Base-by-base conservation (phyloP, 345 rosid species). In the Populus euphratica region DNA sequence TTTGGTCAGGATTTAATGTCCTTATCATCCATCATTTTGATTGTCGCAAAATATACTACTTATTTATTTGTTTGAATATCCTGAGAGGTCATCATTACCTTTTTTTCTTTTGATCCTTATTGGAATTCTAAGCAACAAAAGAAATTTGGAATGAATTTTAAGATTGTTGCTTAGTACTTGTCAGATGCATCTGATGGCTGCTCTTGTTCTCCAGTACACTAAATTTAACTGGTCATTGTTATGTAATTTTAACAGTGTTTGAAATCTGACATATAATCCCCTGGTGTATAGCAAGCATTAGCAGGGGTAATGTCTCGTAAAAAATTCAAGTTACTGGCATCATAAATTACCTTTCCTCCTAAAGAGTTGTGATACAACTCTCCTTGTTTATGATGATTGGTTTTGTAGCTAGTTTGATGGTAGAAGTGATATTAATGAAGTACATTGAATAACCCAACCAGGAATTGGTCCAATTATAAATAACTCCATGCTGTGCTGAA, bases 1-100 rank as follows among this genome's bases (percentile, higher is more conserved):
- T 76, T 52, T 23, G 13, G 38, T 61, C 64, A 61, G 20, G 72
- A 44, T 25, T 27, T 80, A 76, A 74, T 68, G 31, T 20, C 71
- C 47, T 66, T 65, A 70, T 69, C 17, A 23, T 35, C 44, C 5
- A 21, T 3, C 44, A 67, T 33, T 31, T 18, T 67, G 21, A 67
- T 35, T 67, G 70, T 3, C 10, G 25, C 49, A 61, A 65, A 70
- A 25, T 80, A 27, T 35, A 33, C 27, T 68, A 17, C 10, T 17
- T 10, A 18, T 35, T 75, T 39, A 38, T 23, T 13, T 25, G 12
- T 59, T 72, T 79, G 12, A 21, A 33, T 17, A 65, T 64, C n/a
- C 5, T 23, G 65, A 68, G 70, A 12, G 71, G 25, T 38, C 50
- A 1, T 31, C 35, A n/a, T 10, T 39, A 25, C 39, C 12, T 65